Base-by-base conservation (phyloP, 257 asterid genomes). In the Solanum microdontum region DNA sequence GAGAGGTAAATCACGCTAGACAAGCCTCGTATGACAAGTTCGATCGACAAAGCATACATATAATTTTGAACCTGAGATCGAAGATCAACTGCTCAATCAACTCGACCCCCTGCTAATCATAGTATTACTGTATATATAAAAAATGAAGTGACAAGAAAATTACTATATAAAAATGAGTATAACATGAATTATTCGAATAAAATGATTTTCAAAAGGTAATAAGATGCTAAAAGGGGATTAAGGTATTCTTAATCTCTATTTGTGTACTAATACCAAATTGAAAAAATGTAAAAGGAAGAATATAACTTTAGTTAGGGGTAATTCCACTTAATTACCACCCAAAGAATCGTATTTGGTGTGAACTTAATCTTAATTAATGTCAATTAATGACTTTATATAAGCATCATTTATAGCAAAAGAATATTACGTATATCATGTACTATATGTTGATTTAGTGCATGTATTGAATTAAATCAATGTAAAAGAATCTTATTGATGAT, bases 31-130 rank as follows among this genome's bases (percentile, higher is more conserved):
- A 14, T 4, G n/a, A 69, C 12, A 14, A 30, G 11, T 13, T 69
- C 2, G 11, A 30, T 9, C 19, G 34, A 66, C 1, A 66, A 66
- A 26, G 19, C 8, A 24, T 24, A 26, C 0, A 11, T 12, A 14
- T 11, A 2, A 5, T 66, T 24, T 66, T 0, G 1, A 66, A 66
- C 1, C 3, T 24, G 3, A 66, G 6, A n/a, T 0, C 10, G 8
- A 12, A 26, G 9, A 26, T 68, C 5, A 26, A 3, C 10, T 12
- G 21, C 10, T 68, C 34, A 26, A 68, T 68, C 19, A 68, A 26
- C 19, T 68, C 4, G 19, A 45, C 7, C 7, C 55, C 55, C 51
- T 43, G 2, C 55, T 45, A 45, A 45, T 45, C 55, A 12, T 45
- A 45, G 55, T 13, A 45, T 45, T 45, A 45, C 55, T 28, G 1